These are phyloP conservation scores for Arachis monticola DNA, from an alignment of 331 rosid species.

Conservation along the genomic window DNA sequence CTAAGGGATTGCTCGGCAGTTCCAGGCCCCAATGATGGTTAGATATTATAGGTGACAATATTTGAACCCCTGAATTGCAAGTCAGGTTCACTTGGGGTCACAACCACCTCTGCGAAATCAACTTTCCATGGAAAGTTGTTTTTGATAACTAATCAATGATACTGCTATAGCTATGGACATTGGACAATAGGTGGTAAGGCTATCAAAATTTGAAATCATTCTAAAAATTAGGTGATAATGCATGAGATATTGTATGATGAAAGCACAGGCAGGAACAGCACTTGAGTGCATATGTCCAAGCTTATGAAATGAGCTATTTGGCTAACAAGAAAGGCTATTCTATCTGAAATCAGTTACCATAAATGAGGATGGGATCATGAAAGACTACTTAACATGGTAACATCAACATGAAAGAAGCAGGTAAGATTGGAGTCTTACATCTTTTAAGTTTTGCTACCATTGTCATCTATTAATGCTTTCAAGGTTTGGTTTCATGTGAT, in stretches of 20 bases:
- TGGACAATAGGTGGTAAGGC: not conserved
- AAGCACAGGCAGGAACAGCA: slow-evolving; percentile 1
- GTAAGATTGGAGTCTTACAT: slow-evolving; percentile 22
- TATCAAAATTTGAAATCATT: not conserved
- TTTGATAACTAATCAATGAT: slow-evolving; percentile 2
- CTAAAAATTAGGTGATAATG: not conserved
- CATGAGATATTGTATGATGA: slow-evolving; percentile 23
- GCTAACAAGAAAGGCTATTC: slow-evolving; percentile 2
- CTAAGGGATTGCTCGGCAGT: too few relatives aligned
- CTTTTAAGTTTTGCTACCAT: slow-evolving; percentile 30
- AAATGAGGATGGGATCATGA: not conserved
- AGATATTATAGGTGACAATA: too few relatives aligned
- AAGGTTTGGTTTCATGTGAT: slow-evolving; percentile 9
- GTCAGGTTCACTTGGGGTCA: too few relatives aligned
- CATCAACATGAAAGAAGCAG: slow-evolving; percentile 8
- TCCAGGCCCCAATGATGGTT: too few relatives aligned
- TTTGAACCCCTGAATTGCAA: too few relatives aligned
- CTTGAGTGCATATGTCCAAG: slow-evolving; percentile 7
- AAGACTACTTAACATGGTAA: not conserved
- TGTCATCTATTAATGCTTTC: slow-evolving; percentile 14
- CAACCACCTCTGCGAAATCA: too few relatives aligned
- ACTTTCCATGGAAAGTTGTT: not conserved
- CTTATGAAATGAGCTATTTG: slow-evolving; percentile 22
- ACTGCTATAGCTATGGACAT: slow-evolving; percentile 20
- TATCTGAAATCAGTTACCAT: slow-evolving; percentile 27